These are phyloP conservation scores for Rhizopus stolonifer DNA, from an alignment of 371 early-diverging fungal species.

Conservation along the genomic window DNA sequence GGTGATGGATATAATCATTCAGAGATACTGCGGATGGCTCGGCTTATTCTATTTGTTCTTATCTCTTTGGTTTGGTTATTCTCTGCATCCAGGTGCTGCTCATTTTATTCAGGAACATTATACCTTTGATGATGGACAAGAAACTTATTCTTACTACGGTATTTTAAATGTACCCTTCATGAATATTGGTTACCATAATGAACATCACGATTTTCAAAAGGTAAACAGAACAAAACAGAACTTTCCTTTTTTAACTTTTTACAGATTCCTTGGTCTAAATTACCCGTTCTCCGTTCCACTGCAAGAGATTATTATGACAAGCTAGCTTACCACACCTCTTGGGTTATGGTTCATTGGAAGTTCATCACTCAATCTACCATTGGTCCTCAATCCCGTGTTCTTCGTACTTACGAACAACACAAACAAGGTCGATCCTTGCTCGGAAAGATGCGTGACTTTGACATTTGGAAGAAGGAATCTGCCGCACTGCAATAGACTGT, in stretches of 20 bases:
- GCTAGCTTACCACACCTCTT: slow-evolving; percentile 84
- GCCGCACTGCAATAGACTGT: not conserved
- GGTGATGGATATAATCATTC: slow-evolving; percentile 58
- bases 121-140: slow-evolving; percentile 92
- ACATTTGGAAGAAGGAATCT: slow-evolving; percentile 4
- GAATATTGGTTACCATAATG: slow-evolving; percentile 95
- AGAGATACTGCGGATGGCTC: slow-evolving; percentile 60
- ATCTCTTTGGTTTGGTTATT: slow-evolving; percentile 87
- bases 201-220: slow-evolving; percentile 95
- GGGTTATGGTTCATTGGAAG: slow-evolving; percentile 81
- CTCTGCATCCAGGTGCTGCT: slow-evolving; percentile 93
- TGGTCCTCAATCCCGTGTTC: slow-evolving; percentile 80
- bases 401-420: slow-evolving; percentile 70
- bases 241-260: not conserved
- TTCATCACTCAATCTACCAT: slow-evolving; percentile 61
- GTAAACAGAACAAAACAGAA: slow-evolving; percentile 23
- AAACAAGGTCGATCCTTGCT: slow-evolving; percentile 59
- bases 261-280: slow-evolving; percentile 86
- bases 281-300: slow-evolving; percentile 77
- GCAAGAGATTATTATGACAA: slow-evolving; percentile 93
- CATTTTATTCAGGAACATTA: slow-evolving; percentile 99
- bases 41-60: slow-evolving; percentile 76
- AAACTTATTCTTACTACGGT: slow-evolving; percentile 98
- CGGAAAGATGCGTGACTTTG: slow-evolving; percentile 26
- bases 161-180: slow-evolving; percentile 79